Conservation (phyloP, 345 rosid genomes). For the Eutrema yunnanense region DNA sequence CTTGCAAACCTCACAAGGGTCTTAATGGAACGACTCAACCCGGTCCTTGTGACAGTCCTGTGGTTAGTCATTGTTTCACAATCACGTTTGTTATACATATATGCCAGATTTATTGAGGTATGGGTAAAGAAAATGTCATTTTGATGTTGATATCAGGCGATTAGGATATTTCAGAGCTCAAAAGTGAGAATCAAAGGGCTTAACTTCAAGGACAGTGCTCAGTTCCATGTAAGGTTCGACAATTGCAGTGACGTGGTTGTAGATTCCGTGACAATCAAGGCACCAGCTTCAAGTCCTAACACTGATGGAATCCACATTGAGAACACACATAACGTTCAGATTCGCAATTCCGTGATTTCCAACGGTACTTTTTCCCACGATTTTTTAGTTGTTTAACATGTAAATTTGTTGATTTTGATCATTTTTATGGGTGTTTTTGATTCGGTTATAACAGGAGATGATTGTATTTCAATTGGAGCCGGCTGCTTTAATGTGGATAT, state of each 20-base stretch:
- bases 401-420: background rate
- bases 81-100: background rate
- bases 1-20: constrained; percentile 93
- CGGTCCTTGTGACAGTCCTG: constrained; percentile 91
- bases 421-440: background rate
- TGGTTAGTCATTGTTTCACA: constrained; percentile 33
- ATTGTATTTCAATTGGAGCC: constrained; percentile 77
- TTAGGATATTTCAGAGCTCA: constrained; percentile 53
- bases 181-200: constrained; percentile 50
- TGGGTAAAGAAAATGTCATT: background rate
- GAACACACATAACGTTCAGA: constrained; percentile 47
- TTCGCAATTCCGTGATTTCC: constrained; percentile 65
- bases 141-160: constrained; percentile 28
- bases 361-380: constrained; percentile 38
- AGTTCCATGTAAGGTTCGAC: constrained; percentile 68
- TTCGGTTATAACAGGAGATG: constrained; percentile 53
- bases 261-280: constrained; percentile 46
- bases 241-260: constrained; percentile 39
- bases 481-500: constrained; percentile 73
- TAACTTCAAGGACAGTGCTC: constrained; percentile 53
- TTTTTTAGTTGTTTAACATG: background rate
- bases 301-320: constrained; percentile 90
- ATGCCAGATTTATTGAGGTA: background rate
- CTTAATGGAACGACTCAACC: constrained; percentile 52
- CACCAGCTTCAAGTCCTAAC: constrained; percentile 78